Evolutionary conservation across 2,329 filamentous ascomycete genomes (phyloP), one percentile per base, ranked within the genome.

Genomic region (Nemania diffusa): DNA sequence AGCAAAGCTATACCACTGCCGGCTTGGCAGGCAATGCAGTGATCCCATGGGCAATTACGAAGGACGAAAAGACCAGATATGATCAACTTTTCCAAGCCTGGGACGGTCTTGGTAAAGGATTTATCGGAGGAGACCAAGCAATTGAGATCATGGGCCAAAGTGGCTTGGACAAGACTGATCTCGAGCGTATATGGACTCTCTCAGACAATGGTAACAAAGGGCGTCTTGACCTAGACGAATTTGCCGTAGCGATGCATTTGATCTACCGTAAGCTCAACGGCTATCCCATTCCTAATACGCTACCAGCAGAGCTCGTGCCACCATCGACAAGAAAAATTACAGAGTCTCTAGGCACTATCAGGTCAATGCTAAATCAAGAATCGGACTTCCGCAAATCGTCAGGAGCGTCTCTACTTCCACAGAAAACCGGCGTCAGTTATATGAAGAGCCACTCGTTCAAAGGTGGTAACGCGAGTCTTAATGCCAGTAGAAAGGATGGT

Each of bases 111-210:
- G 88, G 90, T 70, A 97, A 97, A 79, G 96, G 96, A 0, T 97
- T 91, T 75, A 97, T 99, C 76, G 92, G 90, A 53, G 96, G 96
- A 59, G 92, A 92, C 73, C 93, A 96, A 73, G 95, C 96, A 15
- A 96, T 98, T 76, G 96, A 99, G 80, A 97, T 99, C 67, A 95
- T 99, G 79, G 93, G 94, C 8, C 96, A 99, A 79, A 97, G 94
- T 82, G 96, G 96, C 48, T 83, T 99, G 32, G 93, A 96, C 55
- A 97, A 97, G 80, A 84, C 91, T 27, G 96, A 98, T 73, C 83
- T 99, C 42, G 96, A 98, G 80, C 88, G 91, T 34, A 90, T 98
- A 57, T 99, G 96, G 96, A 98, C 96, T 9, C 84, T 99, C 65
- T 91, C 95, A 2, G 96, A 99, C 78, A 91, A 94, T 34, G 91